Percentiles rank a stretch among this genome's conserved stretches.
These are phyloP conservation scores for Ambispora gerdemannii DNA, from an alignment of 192 early-diverging fungal species.

Conservation along the genomic window DNA sequence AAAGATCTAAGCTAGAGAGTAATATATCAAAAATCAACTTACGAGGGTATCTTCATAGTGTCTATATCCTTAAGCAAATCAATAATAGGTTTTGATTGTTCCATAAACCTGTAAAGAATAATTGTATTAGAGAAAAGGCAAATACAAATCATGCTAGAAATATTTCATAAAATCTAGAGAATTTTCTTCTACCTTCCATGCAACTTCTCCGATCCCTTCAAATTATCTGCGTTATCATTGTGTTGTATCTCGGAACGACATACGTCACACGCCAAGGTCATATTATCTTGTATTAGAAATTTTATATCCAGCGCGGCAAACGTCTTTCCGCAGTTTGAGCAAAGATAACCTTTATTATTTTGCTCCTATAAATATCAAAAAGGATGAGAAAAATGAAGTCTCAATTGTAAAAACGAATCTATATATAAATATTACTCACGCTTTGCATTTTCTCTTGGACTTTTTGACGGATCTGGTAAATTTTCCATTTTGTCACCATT, in stretches of 20 bases:
- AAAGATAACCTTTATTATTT: slow-evolving; percentile 68
- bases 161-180: not conserved
- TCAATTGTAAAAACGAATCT: not conserved
- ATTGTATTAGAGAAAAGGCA: no score
- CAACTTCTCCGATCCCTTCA: slow-evolving; percentile 51
- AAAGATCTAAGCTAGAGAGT: not conserved
- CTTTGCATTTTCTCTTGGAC: slow-evolving; percentile 57
- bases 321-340: slow-evolving; percentile 55
- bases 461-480: slow-evolving; percentile 74
- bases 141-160: not conserved
- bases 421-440: slow-evolving; percentile 32
- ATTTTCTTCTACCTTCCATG: slow-evolving; percentile 40
- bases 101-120: slow-evolving; percentile 55
- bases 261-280: slow-evolving; percentile 59
- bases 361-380: slow-evolving; percentile 44
- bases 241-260: slow-evolving; percentile 57
- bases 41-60: slow-evolving; percentile 59
- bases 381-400: not conserved
- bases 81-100: slow-evolving; percentile 70
- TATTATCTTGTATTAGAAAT: slow-evolving; percentile 42
- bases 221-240: slow-evolving; percentile 61
- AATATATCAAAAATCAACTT: slow-evolving; percentile 31
- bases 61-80: slow-evolving; percentile 71
- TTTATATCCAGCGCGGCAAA: slow-evolving; percentile 63
- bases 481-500: slow-evolving; percentile 88